Percentiles rank a stretch among this genome's conserved stretches.
Conservation (phyloP, 768 basidiomycete genomes). For the Termitomyces titanicus region DNA sequence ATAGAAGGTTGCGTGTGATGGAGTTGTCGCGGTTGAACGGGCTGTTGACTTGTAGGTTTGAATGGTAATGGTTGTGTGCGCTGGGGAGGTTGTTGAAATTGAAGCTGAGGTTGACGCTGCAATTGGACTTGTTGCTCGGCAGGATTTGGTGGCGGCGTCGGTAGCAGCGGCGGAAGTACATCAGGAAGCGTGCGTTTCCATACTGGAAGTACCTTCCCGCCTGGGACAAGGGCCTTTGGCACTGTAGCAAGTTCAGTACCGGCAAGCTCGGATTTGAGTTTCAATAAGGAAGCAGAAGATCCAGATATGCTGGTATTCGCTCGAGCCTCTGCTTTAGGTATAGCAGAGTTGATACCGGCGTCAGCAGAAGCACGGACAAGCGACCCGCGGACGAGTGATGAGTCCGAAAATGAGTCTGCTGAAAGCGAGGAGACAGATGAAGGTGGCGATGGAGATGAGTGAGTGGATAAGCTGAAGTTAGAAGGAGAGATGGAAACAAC, state of each 20-base stretch:
- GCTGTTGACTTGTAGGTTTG: conserved; percentile 2
- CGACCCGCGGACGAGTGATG: conserved; percentile 1
- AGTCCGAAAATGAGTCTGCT: conserved; percentile 9
- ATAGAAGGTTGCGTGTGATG: neutral
- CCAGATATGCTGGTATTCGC: neutral
- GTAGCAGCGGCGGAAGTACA: conserved; percentile 23
- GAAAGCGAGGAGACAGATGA: conserved; percentile 1
- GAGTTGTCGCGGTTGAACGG: neutral
- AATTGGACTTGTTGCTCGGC: conserved; percentile 11
- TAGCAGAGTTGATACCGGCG: neutral
- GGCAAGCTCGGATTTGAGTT: conserved; percentile 10
- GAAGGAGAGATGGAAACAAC: conserved; percentile 15
- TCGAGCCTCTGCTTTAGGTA: neutral
- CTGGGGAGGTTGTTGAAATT: conserved; percentile 8
- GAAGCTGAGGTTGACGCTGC: conserved; percentile 2
- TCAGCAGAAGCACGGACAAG: conserved; percentile 4
- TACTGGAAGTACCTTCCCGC: conserved; percentile 34
- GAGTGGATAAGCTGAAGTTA: conserved; percentile 9
- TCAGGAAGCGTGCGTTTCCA: conserved; percentile 37
- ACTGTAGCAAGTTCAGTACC: neutral
- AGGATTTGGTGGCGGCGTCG: conserved; percentile 18
- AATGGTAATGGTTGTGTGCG: neutral
- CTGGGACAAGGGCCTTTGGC: conserved; percentile 9
- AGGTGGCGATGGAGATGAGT: conserved; percentile 10
- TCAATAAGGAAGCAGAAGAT: conserved; percentile 7